These are phyloP conservation scores for Argentina anserina DNA, from an alignment of 306 rosid genomes.

Conservation along the genomic window DNA sequence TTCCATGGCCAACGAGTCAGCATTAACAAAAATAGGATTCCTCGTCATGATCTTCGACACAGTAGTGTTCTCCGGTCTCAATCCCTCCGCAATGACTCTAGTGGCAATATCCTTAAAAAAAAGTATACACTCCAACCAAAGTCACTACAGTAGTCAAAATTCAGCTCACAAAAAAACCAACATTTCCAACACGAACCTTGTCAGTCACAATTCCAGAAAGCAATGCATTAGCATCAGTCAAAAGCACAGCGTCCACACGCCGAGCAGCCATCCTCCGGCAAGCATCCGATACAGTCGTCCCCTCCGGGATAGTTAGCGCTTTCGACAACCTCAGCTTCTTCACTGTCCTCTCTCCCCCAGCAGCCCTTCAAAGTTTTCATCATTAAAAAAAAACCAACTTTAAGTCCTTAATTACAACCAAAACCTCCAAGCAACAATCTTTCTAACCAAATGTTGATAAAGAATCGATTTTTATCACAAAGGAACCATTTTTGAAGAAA, in stretches of 20 bases:
- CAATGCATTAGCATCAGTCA: constrained; percentile 84
- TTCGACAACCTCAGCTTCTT: constrained; percentile 79
- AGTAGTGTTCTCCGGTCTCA: constrained; percentile 78
- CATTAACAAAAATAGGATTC: constrained; percentile 72
- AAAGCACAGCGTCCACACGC: constrained; percentile 75
- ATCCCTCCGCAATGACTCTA: constrained; percentile 88
- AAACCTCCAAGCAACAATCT: neutral
- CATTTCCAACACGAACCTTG: constrained; percentile 42
- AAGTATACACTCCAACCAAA: constrained; percentile 23
- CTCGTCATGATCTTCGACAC: constrained; percentile 89
- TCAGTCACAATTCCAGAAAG: constrained; percentile 94
- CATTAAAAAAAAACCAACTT: neutral
- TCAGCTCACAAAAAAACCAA: neutral
- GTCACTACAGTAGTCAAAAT: neutral
- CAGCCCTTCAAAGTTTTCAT: constrained; percentile 32
- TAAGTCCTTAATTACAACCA: neutral
- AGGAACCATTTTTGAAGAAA: neutral
- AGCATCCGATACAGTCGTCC: constrained; percentile 84
- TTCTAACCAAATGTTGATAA: neutral
- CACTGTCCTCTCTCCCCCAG: constrained; percentile 80
- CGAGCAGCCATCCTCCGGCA: constrained; percentile 94
- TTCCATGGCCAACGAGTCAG: constrained; percentile 77
- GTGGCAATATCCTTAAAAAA: constrained; percentile 58
- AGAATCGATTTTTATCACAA: neutral
- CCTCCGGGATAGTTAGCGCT: constrained; percentile 91